phyloP scores from a whole-genome alignment of 805 yeast species.

The Yarrowia sp. region DNA sequence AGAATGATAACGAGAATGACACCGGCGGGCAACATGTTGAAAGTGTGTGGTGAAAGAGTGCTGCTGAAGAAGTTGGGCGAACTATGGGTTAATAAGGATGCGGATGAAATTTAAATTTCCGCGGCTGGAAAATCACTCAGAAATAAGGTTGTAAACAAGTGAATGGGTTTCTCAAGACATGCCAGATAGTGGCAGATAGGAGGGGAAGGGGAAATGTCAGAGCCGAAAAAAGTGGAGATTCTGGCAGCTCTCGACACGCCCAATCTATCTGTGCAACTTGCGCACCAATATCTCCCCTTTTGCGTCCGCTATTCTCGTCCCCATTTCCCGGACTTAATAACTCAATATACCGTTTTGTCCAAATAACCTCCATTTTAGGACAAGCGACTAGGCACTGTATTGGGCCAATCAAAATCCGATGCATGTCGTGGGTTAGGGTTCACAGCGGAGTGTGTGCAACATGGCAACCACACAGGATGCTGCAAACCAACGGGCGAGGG shows the following conservation, averaged over 20 bases:
- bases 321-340: conserved; percentile 20
- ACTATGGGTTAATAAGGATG: conserved; percentile 25
- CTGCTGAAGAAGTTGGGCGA: conserved; percentile 19
- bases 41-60: conserved; percentile 26
- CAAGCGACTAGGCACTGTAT: conserved; percentile 14
- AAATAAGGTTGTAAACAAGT: conserved; percentile 23
- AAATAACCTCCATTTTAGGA: conserved; percentile 21
- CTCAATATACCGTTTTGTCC: conserved; percentile 23
- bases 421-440: neutral
- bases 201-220: neutral
- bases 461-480: neutral
- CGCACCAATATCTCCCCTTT: neutral
- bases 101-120: conserved; percentile 18
- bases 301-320: neutral
- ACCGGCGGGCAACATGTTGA: conserved; percentile 63
- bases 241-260: neutral
- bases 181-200: neutral
- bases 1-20: conserved; percentile 62
- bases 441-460: neutral
- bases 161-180: neutral
- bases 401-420: conserved; percentile 20
- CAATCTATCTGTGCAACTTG: neutral
- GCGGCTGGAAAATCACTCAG: conserved; percentile 25
- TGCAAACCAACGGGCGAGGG: neutral
- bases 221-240: neutral